phyloP scores from a whole-genome alignment of 1,284 basidiomycete genomes.

The Tilletia setariae region DNA sequence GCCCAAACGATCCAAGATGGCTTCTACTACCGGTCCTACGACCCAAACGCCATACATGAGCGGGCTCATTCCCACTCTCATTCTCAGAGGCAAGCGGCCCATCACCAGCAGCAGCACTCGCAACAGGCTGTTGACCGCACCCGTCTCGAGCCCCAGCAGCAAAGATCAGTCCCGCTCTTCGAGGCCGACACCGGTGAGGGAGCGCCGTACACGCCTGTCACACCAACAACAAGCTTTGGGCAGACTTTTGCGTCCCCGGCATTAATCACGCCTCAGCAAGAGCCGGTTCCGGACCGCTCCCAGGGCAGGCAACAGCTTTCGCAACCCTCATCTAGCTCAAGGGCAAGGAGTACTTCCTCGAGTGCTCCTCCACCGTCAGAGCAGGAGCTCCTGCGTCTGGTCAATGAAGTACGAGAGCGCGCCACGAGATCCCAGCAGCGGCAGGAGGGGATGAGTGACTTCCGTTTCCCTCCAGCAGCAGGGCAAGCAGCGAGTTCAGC shows the following conservation, averaged over 20 bases:
- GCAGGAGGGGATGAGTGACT: background rate
- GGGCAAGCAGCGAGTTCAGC: background rate
- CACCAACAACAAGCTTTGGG: background rate
- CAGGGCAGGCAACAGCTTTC: too few relatives aligned
- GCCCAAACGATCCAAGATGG: background rate
- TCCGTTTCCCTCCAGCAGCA: constrained; percentile 10
- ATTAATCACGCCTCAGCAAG: background rate
- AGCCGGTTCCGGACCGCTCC: background rate
- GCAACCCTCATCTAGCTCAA: too few relatives aligned
- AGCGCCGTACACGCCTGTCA: background rate
- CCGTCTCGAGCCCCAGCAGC: background rate
- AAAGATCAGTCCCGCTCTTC: background rate
- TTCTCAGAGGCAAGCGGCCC: background rate
- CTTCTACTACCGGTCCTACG: constrained; percentile 13
- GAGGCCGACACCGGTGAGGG: background rate
- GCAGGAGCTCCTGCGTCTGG: background rate
- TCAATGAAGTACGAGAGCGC: constrained; percentile 3
- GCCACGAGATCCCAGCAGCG: background rate
- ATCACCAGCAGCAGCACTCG: background rate
- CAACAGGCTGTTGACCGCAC: background rate
- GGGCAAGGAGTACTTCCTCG: too few relatives aligned
- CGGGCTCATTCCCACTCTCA: too few relatives aligned
- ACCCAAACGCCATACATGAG: background rate
- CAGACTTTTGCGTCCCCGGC: background rate
- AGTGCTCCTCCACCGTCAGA: background rate